phyloP scores from a whole-genome alignment of 805 yeast species.

The Zygosaccharomyces rouxii region DNA sequence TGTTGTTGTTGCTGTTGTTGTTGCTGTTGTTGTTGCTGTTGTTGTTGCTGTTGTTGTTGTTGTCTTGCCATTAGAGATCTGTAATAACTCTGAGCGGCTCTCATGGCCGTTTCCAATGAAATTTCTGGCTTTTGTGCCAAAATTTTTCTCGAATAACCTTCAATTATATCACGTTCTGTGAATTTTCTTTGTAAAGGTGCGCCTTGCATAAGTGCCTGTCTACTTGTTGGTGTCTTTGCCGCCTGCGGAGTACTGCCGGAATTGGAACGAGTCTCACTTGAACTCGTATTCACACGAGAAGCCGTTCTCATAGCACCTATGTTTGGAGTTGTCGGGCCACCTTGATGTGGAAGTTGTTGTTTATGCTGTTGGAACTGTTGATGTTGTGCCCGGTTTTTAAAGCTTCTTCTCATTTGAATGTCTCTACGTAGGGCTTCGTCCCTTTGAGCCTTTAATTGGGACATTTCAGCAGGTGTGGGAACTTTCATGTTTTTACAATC shows the following conservation, averaged over 20 bases:
- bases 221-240: constrained; percentile 11
- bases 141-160: constrained; percentile 31
- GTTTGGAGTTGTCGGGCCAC: constrained; percentile 4
- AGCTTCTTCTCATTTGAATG: constrained; percentile 32
- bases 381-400: constrained; percentile 31
- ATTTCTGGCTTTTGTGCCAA: constrained; percentile 32
- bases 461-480: constrained; percentile 79
- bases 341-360: constrained; percentile 19
- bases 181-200: constrained; percentile 15
- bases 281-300: constrained; percentile 5
- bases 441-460: constrained; percentile 76
- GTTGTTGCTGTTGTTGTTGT: constrained; percentile 24
- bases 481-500: constrained; percentile 47
- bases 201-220: constrained; percentile 16
- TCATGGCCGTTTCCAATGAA: constrained; percentile 31
- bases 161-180: constrained; percentile 31
- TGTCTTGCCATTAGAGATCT: constrained; percentile 19
- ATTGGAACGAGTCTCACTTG: constrained; percentile 17
- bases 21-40: constrained; percentile 24
- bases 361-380: constrained; percentile 23
- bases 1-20: constrained; percentile 2
- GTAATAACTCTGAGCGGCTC: constrained; percentile 34
- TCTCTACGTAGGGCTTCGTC: constrained; percentile 80
- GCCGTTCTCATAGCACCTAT: constrained; percentile 8
- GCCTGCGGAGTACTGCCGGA: constrained; percentile 7